These are phyloP conservation scores for Mycena kentingensis DNA, from an alignment of 768 basidiomycete genomes.

Conservation along the genomic window DNA sequence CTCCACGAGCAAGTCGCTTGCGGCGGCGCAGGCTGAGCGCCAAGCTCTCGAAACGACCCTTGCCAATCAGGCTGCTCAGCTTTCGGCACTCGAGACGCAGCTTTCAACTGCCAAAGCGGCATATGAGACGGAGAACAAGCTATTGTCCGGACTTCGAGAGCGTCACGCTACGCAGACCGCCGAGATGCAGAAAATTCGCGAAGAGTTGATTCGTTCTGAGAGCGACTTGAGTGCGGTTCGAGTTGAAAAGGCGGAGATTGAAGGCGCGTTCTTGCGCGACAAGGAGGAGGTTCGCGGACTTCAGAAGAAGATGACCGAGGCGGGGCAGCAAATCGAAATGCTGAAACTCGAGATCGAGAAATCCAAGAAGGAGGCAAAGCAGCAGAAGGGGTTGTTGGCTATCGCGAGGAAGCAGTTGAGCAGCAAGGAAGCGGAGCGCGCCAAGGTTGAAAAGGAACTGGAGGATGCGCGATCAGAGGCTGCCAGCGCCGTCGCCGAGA, in stretches of 20 bases:
- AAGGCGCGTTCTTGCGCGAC: slow-evolving; percentile 82
- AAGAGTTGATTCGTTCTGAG: slow-evolving; percentile 86
- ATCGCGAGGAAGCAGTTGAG: slow-evolving; percentile 93
- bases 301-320: slow-evolving; percentile 82
- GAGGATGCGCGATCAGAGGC: slow-evolving; percentile 64
- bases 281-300: slow-evolving; percentile 92
- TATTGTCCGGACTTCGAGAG: slow-evolving; percentile 68
- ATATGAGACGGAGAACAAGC: slow-evolving; percentile 80
- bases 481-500: slow-evolving; percentile 53
- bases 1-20: slow-evolving; percentile 74
- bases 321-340: slow-evolving; percentile 67
- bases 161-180: slow-evolving; percentile 65
- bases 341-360: slow-evolving; percentile 82
- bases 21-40: slow-evolving; percentile 67
- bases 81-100: slow-evolving; percentile 81
- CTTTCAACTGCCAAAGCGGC: slow-evolving; percentile 81
- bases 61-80: slow-evolving; percentile 68
- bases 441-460: slow-evolving; percentile 70
- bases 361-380: slow-evolving; percentile 89
- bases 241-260: slow-evolving; percentile 90
- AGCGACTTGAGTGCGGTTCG: slow-evolving; percentile 87
- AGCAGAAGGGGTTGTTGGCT: slow-evolving; percentile 93
- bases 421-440: slow-evolving; percentile 77
- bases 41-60: slow-evolving; percentile 63
- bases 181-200: slow-evolving; percentile 69